These are phyloP conservation scores for Chrysoporthe austroafricana DNA, from an alignment of 2,329 filamentous ascomycete genomes.

Conservation along the genomic window DNA sequence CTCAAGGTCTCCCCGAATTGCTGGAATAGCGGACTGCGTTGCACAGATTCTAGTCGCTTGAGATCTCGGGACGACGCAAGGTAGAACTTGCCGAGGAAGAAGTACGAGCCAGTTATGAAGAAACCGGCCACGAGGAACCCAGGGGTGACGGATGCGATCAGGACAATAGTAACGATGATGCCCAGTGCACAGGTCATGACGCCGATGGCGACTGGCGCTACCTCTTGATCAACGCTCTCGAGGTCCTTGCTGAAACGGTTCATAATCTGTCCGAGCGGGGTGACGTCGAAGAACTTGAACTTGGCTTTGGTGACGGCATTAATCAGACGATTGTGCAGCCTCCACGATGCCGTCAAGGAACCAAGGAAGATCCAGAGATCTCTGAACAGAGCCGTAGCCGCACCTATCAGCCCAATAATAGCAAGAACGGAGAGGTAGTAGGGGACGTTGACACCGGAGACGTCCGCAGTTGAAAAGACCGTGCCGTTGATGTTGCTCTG, in stretches of 20 bases:
- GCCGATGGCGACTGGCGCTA: slow-evolving; percentile 86
- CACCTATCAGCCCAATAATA: slow-evolving; percentile 74
- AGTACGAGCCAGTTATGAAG: slow-evolving; percentile 84
- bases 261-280: slow-evolving; percentile 93
- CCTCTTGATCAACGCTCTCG: slow-evolving; percentile 92
- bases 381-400: slow-evolving; percentile 78
- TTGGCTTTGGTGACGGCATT: slow-evolving; percentile 81
- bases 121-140: slow-evolving; percentile 84
- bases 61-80: slow-evolving; percentile 91
- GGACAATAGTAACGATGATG: slow-evolving; percentile 80
- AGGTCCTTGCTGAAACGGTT: slow-evolving; percentile 98
- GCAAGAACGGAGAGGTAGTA: slow-evolving; percentile 90
- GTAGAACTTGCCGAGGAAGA: slow-evolving; percentile 84
- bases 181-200: slow-evolving; percentile 67
- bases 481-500: slow-evolving; percentile 45
- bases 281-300: slow-evolving; percentile 98
- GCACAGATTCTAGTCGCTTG: slow-evolving; percentile 91
- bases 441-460: slow-evolving; percentile 70
- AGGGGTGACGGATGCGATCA: slow-evolving; percentile 89
- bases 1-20: slow-evolving; percentile 96
- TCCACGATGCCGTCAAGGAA: slow-evolving; percentile 84
- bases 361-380: slow-evolving; percentile 92
- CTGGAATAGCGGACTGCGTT: slow-evolving; percentile 93
- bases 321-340: slow-evolving; percentile 80
- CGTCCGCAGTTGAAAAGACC: slow-evolving; percentile 41